phyloP scores from a whole-genome alignment of 139 green algal genomes.

The Spirogloea muscicola region DNA sequence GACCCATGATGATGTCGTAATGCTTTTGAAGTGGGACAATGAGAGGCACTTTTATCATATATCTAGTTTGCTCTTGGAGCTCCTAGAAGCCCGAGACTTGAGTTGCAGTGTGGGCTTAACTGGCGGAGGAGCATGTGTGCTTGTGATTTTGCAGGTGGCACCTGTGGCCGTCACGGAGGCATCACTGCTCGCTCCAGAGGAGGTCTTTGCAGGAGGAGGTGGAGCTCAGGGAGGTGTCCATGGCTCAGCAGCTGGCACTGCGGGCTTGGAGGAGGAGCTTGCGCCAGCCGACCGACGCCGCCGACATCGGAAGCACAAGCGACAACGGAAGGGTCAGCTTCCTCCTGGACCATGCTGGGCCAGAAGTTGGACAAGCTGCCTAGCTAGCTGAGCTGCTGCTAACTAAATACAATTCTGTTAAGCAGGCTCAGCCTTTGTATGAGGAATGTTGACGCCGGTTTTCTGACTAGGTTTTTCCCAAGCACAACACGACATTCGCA shows the following conservation, averaged over 20 bases:
- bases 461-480: too few species aligned
- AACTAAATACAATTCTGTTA: too few species aligned
- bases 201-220: slow-evolving; percentile 40
- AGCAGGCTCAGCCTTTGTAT: too few species aligned
- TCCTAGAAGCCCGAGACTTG: neutral
- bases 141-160: slow-evolving; percentile 36
- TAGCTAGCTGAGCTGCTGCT: too few species aligned
- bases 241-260: slow-evolving; percentile 9
- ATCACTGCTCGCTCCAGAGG: slow-evolving; percentile 41
- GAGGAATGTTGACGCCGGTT: too few species aligned
- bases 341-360: too few species aligned
- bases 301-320: slow-evolving; percentile 40
- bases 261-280: slow-evolving; percentile 39
- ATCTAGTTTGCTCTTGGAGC: neutral
- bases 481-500: too few species aligned
- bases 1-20: neutral
- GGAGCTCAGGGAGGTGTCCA: slow-evolving; percentile 7
- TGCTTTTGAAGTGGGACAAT: neutral
- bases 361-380: too few species aligned
- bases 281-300: slow-evolving; percentile 22
- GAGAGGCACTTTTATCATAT: neutral
- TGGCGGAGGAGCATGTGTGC: neutral
- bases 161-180: slow-evolving; percentile 37
- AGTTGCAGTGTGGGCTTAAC: neutral
- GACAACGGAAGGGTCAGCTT: slow-evolving; percentile 30